A percentile compares a stretch with the other conserved stretches of the same genome.
Evolutionary conservation across 1,284 basidiomycete genomes (phyloP).

Genomic region (Moesziomyces sp.): DNA sequence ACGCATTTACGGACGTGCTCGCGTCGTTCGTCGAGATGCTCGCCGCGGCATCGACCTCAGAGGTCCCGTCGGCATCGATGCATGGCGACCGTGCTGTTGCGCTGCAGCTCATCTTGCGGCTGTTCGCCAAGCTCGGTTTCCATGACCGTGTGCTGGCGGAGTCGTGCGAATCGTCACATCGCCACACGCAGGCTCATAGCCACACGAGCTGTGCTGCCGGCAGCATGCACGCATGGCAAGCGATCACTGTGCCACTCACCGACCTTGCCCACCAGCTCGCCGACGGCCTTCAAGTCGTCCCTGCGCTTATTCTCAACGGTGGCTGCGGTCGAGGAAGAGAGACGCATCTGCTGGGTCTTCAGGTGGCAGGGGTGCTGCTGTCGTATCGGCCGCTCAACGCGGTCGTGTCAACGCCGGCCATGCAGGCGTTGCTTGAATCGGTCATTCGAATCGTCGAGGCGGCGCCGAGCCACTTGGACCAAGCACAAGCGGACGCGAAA

Average conservation of each 20-base stretch:
- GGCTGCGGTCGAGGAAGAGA: neutral
- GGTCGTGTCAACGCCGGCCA: neutral
- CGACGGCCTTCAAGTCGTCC: neutral
- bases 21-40: slow-evolving; percentile 41
- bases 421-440: slow-evolving; percentile 9
- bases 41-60: neutral
- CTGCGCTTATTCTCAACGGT: too few species aligned
- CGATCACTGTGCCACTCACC: slow-evolving; percentile 9
- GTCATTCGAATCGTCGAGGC: slow-evolving; percentile 19
- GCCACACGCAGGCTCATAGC: slow-evolving; percentile 2
- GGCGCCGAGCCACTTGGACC: neutral
- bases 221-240: neutral
- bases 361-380: slow-evolving; percentile 16
- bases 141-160: slow-evolving; percentile 2
- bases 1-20: slow-evolving; percentile 8
- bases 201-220: slow-evolving; percentile 18
- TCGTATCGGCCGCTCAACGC: slow-evolving; percentile 10
- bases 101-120: slow-evolving; percentile 29
- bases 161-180: neutral
- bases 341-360: slow-evolving; percentile 7
- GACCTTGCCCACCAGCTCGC: slow-evolving; percentile 5
- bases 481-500: neutral
- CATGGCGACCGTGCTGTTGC: slow-evolving; percentile 13
- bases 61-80: neutral
- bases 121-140: slow-evolving; percentile 24